Conservation (phyloP, 1,284 basidiomycete genomes). For the Sphaerobolus stellatus region DNA sequence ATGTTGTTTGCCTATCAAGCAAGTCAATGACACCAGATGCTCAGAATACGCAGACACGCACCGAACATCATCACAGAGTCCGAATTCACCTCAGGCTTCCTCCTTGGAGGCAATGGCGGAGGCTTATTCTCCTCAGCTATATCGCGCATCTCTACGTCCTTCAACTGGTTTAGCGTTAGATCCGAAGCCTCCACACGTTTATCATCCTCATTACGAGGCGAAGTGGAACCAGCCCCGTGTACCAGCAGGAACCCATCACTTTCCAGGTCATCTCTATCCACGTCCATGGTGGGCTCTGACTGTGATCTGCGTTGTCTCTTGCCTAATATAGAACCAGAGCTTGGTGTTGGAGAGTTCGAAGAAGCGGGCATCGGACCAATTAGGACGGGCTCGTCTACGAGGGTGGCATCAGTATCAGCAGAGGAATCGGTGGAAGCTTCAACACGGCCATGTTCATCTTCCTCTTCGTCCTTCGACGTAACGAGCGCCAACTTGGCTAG, state of each 20-base stretch:
- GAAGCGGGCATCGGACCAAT: slow-evolving; percentile 23
- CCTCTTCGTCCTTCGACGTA: slow-evolving; percentile 86
- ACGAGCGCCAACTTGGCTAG: slow-evolving; percentile 92
- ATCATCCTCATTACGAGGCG: slow-evolving; percentile 26
- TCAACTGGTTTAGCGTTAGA: too few relatives aligned
- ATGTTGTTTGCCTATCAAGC: slow-evolving; percentile 80
- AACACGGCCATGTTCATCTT: slow-evolving; percentile 55
- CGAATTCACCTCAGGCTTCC: slow-evolving; percentile 48
- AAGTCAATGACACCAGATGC: neutral
- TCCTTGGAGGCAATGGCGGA: slow-evolving; percentile 63
- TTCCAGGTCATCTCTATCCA: slow-evolving; percentile 43
- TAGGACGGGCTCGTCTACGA: slow-evolving; percentile 63
- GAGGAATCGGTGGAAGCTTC: slow-evolving; percentile 66
- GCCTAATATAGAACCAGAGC: slow-evolving; percentile 59
- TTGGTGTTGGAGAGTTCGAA: slow-evolving; percentile 24
- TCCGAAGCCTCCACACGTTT: too few relatives aligned
- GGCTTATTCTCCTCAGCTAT: slow-evolving; percentile 37
- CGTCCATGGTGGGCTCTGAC: slow-evolving; percentile 25
- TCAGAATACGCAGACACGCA: slow-evolving; percentile 33
- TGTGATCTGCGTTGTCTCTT: slow-evolving; percentile 55
- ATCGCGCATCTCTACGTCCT: slow-evolving; percentile 47
- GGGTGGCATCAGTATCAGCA: slow-evolving; percentile 79
- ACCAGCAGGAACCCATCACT: slow-evolving; percentile 52
- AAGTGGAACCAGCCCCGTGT: slow-evolving; percentile 37
- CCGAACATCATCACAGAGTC: slow-evolving; percentile 90